Percentiles rank a stretch among this genome's conserved stretches.
phyloP scores from a whole-genome alignment of 1,284 basidiomycete genomes.

The Malassezia psittaci region DNA sequence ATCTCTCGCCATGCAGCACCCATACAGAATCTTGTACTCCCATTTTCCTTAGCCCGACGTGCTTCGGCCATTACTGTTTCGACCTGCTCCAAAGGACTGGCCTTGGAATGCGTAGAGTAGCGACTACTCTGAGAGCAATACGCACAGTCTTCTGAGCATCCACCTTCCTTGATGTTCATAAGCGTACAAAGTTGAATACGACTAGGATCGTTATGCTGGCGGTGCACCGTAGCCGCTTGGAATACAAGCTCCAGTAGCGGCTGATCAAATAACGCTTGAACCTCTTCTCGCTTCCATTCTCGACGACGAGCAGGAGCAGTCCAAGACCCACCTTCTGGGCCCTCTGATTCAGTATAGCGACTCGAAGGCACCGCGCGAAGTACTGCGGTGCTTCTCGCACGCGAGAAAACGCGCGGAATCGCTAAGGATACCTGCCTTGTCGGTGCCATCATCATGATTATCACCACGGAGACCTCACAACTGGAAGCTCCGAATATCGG shows the following conservation, averaged over 20 bases:
- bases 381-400: slow-evolving; percentile 11
- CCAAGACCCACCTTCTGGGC: background rate
- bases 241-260: slow-evolving; percentile 45
- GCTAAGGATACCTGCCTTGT: background rate
- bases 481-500: background rate
- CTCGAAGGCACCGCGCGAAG: slow-evolving; percentile 1
- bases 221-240: slow-evolving; percentile 58
- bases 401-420: background rate
- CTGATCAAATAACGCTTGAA: slow-evolving; percentile 40
- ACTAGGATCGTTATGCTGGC: slow-evolving; percentile 71
- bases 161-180: slow-evolving; percentile 89
- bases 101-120: slow-evolving; percentile 79
- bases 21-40: slow-evolving; percentile 97
- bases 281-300: slow-evolving; percentile 37
- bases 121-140: slow-evolving; percentile 95
- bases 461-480: background rate
- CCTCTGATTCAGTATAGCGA: background rate
- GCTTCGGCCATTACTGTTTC: slow-evolving; percentile 71
- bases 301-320: slow-evolving; percentile 18
- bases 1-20: slow-evolving; percentile 98
- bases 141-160: slow-evolving; percentile 93
- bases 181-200: slow-evolving; percentile 93
- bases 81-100: slow-evolving; percentile 75
- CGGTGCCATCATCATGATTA: background rate
- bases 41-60: slow-evolving; percentile 84